Base-by-base conservation (phyloP, 163 green algal genomes). In the Prototheca cutis region DNA sequence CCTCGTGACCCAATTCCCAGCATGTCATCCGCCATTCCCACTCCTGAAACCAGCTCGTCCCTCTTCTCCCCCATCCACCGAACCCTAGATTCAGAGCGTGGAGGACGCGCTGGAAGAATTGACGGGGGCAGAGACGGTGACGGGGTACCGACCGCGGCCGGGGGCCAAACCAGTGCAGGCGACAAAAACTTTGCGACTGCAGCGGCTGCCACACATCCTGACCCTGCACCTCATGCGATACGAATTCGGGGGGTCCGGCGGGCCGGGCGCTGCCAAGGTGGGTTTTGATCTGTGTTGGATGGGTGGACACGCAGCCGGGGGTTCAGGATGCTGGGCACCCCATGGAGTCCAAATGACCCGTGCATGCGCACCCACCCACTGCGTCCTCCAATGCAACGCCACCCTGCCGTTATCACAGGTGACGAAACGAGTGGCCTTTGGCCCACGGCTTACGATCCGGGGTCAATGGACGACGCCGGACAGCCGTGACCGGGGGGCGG, bases 171-270 rank as follows among this genome's bases (percentile, higher is more conserved):
- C 61, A 4, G 61, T 60, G 18, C 45, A 52, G 8, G 78, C 78
- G 27, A 71, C 58, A 59, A 83, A 84, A 66, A 56, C 58, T 6
- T 62, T 77, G 48, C 60, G 65, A 32, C 59, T 86, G 36, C 48
- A 68, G 32, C 25, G 57, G 48, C 66, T 83, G 39, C 78, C 78
- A 3, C 48, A 53, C 18, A 52, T 86, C 15, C 60, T 86, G 27
- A 67, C 80, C 19, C 55, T 84, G 21, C 78, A 82, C 64, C 68
- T 86, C 34, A 72, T 71, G 59, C 71, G 78, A 45, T 86, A 82
- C 21, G 62, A 72, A 8, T 71, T 59, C 23, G 42, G 53, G 27
- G 48, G 48, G 10, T 21, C 13, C 17, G 4, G 6, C 8, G 36
- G 17, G 13, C 6, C 17, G 6, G 54, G 54, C 39, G 36, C 63